phyloP scores from a whole-genome alignment of 805 yeast genomes.

The Lipomyces mesembrius region DNA sequence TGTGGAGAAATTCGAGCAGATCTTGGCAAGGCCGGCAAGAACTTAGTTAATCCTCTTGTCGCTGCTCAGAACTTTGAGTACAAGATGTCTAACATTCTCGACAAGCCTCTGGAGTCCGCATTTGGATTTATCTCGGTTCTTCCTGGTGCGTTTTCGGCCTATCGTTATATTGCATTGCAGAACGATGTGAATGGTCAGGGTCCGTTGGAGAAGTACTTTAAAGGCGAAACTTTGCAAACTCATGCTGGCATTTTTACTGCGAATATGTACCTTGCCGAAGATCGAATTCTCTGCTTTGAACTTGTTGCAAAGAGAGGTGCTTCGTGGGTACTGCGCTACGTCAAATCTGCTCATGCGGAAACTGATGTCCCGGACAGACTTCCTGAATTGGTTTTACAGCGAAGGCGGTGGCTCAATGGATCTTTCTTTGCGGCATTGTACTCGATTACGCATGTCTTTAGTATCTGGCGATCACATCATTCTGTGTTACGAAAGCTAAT shows the following conservation, averaged over 20 bases:
- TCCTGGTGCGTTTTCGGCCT: slow-evolving; percentile 97
- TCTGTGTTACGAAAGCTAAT: slow-evolving; percentile 63
- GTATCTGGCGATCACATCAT: slow-evolving; percentile 81
- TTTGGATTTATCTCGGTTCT: slow-evolving; percentile 94
- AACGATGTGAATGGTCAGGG: slow-evolving; percentile 72
- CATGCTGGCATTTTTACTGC: slow-evolving; percentile 86
- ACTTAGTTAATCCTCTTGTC: slow-evolving; percentile 79
- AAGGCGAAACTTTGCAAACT: slow-evolving; percentile 81
- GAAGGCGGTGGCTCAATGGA: slow-evolving; percentile 97
- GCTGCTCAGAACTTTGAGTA: slow-evolving; percentile 87
- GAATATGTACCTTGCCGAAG: slow-evolving; percentile 97
- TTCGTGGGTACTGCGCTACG: slow-evolving; percentile 81
- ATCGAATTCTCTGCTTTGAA: slow-evolving; percentile 92
- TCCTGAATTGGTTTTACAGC: slow-evolving; percentile 84
- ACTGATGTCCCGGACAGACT: slow-evolving; percentile 91
- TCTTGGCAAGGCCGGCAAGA: slow-evolving; percentile 63
- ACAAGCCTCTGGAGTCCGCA: slow-evolving; percentile 92
- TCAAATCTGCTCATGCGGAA: slow-evolving; percentile 85
- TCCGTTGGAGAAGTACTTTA: slow-evolving; percentile 87
- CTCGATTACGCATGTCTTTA: slow-evolving; percentile 75
- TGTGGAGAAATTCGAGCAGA: slow-evolving; percentile 95
- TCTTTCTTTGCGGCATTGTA: slow-evolving; percentile 94
- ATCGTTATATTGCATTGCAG: slow-evolving; percentile 77
- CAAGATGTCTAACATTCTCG: slow-evolving; percentile 75
- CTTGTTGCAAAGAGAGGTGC: slow-evolving; percentile 80